Evolutionary conservation across 257 asterid genomes (phyloP).

Genomic region (Penstemon davidsonii): DNA sequence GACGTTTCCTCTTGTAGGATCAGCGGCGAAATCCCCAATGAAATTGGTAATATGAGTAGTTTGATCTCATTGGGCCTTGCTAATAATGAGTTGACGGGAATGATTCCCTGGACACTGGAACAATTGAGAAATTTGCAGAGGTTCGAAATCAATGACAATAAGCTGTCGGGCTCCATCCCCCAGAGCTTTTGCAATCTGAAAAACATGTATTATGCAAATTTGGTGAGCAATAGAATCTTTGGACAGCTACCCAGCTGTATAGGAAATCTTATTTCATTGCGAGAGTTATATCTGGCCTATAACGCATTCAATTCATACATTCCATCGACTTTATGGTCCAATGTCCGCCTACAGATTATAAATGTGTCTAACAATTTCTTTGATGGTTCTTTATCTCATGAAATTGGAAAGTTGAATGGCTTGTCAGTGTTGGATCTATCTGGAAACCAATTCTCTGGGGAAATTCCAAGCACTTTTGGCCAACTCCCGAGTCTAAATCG

Average conservation of each 20-base stretch:
- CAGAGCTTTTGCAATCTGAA: slow-evolving; percentile 14
- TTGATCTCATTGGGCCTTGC: slow-evolving; percentile 2
- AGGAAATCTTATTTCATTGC: slow-evolving; percentile 21
- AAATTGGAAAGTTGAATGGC: slow-evolving; percentile 14
- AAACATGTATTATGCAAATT: background rate
- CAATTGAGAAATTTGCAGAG: slow-evolving; percentile 18
- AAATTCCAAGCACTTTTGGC: slow-evolving; percentile 23
- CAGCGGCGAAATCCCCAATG: slow-evolving; percentile 29
- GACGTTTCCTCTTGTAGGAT: background rate
- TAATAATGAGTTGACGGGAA: slow-evolving; percentile 15
- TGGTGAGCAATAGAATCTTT: slow-evolving; percentile 5
- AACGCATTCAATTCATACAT: slow-evolving; percentile 11
- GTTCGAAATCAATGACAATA: background rate
- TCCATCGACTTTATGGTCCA: slow-evolving; percentile 16
- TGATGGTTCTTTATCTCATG: slow-evolving; percentile 18
- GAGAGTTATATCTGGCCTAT: slow-evolving; percentile 15
- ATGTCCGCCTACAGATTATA: background rate
- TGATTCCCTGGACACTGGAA: slow-evolving; percentile 22
- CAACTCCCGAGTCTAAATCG: slow-evolving; percentile 17
- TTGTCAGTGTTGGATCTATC: slow-evolving; percentile 11
- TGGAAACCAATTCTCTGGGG: slow-evolving; percentile 24
- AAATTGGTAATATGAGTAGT: slow-evolving; percentile 23
- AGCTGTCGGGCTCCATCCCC: slow-evolving; percentile 7
- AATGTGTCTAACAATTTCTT: slow-evolving; percentile 22
- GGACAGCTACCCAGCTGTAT: slow-evolving; percentile 25